Evolutionary conservation across 768 basidiomycete genomes (phyloP), one percentile per base, ranked within the genome.

Genomic region (Suillus alpinus): DNA sequence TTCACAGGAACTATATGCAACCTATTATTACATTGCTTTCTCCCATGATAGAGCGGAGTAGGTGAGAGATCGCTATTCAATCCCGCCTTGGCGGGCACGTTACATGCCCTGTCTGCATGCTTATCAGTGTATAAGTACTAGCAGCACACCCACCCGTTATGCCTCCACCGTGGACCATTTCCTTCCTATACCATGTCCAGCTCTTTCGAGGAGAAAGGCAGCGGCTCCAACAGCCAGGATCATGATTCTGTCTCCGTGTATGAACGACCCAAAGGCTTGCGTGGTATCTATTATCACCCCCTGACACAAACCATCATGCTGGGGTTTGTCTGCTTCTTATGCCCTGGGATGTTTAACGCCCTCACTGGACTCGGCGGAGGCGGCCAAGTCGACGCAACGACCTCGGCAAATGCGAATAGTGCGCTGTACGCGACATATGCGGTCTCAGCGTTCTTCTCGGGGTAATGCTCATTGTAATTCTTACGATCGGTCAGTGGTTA

Each of bases 331-430:
- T 89, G 88, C 41, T 81, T 81, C 68, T 72, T 80, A 68, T 75
- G 74, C 61, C 73, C 73, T 73, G 89, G 90, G 53, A 79, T 91
- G 50, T 92, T 89, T 76, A 91, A 91, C 67, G 84, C 89, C 9
- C 75, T 91, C 66, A 89, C 85, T 56, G 89, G 91, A 40, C 78
- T 93, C 56, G 91, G 92, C 3, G 89, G 81, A 46, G 91, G 88
- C 47, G 91, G 91, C 0, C 88, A 88, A 73, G 67, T 89, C 46
- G 85, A 91, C 65, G 64, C 82, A 3, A 79, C 77, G 6, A 88
- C 86, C 6, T 83, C 81, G 65, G 87, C 89, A 10, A 88, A 91
- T 66, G 81, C 87, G 4, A 91, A 88, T 65, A 77, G 84, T 4
- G 83, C 88, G 4, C 71, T 89, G 6, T 92, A 92, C 63, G 74